Evolutionary conservation across 495 filamentous ascomycete species (phyloP), one percentile per base, ranked within the genome.

Genomic region (Friedmanniomyces simplex): DNA sequence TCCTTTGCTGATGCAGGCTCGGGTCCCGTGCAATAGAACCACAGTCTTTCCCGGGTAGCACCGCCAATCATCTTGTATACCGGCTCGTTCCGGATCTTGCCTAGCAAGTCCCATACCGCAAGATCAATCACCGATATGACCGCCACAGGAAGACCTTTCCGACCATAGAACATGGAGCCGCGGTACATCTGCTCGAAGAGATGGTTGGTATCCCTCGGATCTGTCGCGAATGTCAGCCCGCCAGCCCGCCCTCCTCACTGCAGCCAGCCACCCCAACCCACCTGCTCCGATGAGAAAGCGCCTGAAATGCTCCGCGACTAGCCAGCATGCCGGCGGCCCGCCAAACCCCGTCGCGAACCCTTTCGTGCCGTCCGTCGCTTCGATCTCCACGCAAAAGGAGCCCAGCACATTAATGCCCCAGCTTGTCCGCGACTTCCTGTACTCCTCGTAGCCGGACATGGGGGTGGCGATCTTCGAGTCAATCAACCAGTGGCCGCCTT

Each of bases 141-240:
- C 34, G 90, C 90, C 13, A 91, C 81, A 1, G 90, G 84, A 24
- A 96, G 79, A 20, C 90, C 90, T 71, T 95, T 96, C 57, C 90
- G 82, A 48, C 90, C 90, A 67, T 96, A 95, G 77, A 94, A 96
- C 85, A 94, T 91, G 37, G 88, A 91, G 12, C 79, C 88, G 32
- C 89, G 84, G 74, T 95, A 96, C 90, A 96, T 95, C 70, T 93
- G 88, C 71, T 96, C 90, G 69, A 93, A 95, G 4, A 95, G 75
- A 60, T 85, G 78, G 68, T 91, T 95, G 52, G 86, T 89, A 65
- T 95, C 85, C 48, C 90, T 81, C 0, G 90, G 90, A 69, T 96
- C 90, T 67, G 28, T 12, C 49, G 22, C 5, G 21, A 10, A 54
- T 22, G 37, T 21, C 18, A 57, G 49, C 2, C 1, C 20, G 28